A percentile compares a stretch with the other conserved stretches of the same genome.
These are phyloP conservation scores for Chalara sp. DNA, from an alignment of 2,329 filamentous ascomycete genomes.

Conservation along the genomic window DNA sequence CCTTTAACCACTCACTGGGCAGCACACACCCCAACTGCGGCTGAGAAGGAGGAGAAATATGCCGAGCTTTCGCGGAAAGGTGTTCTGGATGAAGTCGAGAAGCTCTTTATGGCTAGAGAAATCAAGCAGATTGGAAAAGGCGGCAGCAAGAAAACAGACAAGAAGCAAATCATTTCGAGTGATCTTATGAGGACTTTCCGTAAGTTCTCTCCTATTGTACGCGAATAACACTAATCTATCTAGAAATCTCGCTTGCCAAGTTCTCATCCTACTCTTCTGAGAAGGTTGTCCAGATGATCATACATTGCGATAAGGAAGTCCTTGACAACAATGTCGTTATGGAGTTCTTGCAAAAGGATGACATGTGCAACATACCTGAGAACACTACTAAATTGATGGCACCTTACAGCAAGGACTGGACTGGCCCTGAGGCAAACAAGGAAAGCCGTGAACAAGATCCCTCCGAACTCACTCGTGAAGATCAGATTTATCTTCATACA, in stretches of 20 bases:
- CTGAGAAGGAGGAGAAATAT: constrained; percentile 93
- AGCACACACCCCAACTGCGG: constrained; percentile 73
- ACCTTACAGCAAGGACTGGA: constrained; percentile 95
- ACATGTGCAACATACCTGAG: constrained; percentile 86
- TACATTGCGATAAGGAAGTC: constrained; percentile 87
- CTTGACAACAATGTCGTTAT: constrained; percentile 87
- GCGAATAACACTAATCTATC: background rate
- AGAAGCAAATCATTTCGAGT: constrained; percentile 92
- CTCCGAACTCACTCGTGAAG: constrained; percentile 80
- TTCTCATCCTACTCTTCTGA: constrained; percentile 81
- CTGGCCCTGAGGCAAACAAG: constrained; percentile 72
- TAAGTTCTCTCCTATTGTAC: constrained; percentile 32
- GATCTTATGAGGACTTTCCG: constrained; percentile 84
- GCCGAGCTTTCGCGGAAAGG: constrained; percentile 87
- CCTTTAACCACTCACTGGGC: constrained; percentile 92
- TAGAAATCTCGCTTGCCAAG: constrained; percentile 83
- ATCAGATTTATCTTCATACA: constrained; percentile 91
- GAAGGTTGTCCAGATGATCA: constrained; percentile 84
- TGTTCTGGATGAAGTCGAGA: constrained; percentile 95
- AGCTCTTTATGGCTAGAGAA: constrained; percentile 95
- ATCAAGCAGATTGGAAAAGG: constrained; percentile 77
- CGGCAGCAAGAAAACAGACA: constrained; percentile 70
- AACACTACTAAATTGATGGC: constrained; percentile 88
- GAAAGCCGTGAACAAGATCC: constrained; percentile 82
- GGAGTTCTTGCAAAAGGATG: constrained; percentile 92